Evolutionary conservation across 192 early-diverging fungal genomes (phyloP).

Genomic region (Gamsiella multidivaricata): DNA sequence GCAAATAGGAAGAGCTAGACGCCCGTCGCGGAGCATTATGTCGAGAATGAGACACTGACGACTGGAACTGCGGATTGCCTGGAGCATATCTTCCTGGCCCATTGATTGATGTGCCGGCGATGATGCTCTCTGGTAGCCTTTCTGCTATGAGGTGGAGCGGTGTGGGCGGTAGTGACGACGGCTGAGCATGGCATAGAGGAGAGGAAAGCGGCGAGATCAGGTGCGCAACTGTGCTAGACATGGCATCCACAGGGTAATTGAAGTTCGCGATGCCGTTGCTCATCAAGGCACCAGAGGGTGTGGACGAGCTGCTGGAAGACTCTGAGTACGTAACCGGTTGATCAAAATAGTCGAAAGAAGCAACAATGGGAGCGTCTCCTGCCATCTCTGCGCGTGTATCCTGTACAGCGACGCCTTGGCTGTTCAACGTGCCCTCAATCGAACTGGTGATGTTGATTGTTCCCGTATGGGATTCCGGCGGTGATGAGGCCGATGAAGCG

Average conservation of each 20-base stretch:
- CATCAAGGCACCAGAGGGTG: constrained; percentile 25
- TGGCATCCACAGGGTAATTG: constrained; percentile 9
- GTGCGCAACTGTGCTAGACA: constrained; percentile 27
- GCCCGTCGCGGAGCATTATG: constrained; percentile 29
- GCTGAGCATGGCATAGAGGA: constrained; percentile 29
- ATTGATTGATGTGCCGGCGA: not conserved
- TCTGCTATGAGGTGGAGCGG: constrained; percentile 30
- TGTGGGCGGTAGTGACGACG: constrained; percentile 41
- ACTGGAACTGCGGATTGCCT: constrained; percentile 16
- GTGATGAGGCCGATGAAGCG: not conserved
- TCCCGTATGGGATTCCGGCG: not conserved
- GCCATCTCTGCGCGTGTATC: constrained; percentile 10
- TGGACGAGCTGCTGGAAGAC: constrained; percentile 30
- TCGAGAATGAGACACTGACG: constrained; percentile 16
- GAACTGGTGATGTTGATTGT: not conserved
- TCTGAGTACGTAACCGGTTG: constrained; percentile 15
- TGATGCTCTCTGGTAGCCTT: constrained; percentile 16
- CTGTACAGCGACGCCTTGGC: not conserved
- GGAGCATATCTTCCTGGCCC: constrained; percentile 12
- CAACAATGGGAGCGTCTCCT: not conserved
- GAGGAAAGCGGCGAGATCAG: constrained; percentile 39
- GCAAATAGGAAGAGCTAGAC: constrained; percentile 40
- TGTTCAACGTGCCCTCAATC: not conserved
- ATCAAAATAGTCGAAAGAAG: constrained; percentile 34
- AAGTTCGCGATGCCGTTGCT: constrained; percentile 10